Base-by-base conservation (phyloP, 2,329 filamentous ascomycete species). In the Fusarium anguioides region DNA sequence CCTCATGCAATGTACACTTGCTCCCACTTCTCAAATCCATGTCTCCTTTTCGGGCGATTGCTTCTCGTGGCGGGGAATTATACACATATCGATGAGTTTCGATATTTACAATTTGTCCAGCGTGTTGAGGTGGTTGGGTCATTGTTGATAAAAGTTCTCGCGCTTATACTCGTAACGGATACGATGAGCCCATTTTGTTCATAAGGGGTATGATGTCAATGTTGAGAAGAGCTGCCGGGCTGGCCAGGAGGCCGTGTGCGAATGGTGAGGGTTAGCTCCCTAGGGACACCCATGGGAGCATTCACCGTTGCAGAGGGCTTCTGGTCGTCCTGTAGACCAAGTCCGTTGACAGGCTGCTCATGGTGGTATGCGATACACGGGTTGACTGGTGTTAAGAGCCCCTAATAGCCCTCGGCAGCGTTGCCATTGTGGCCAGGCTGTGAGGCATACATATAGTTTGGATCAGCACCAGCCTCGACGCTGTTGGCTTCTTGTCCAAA, bases 371-470 rank as follows among this genome's bases (percentile, higher is more conserved):
- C 7, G 4, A 8, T 8, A 8, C 15, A 33, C n/a, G 15, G 31
- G 7, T 15, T 17, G 31, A 17, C 7, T 33, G 15, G 31, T n/a
- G 15, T 17, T 15, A n/a, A 33, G 40, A 40, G 18, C 17, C 8
- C 26, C 51, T 82, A 86, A 74, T 86, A 88, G 45, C 81, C 81
- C 29, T 87, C 86, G 41, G 81, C 76, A 23, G 80, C 77, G n/a
- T 85, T 80, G 35, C 87, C 87, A 72, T 89, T 89, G 68, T 89
- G 87, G 26, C 83, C 83, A 33, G 81, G 74, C 69, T 87, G 84
- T n/a, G 80, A 78, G 27, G 77, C 77, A 72, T 88, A 88, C 73
- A 87, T 82, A 72, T 87, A 88, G 72, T 78, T 80, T 12, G 78
- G 68, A 23, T 80, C 78, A 36, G 72, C 64, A 40, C 76, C 77